Base-by-base conservation (phyloP, 148 eudicot genomes). In the Fagopyrum esculentum region DNA sequence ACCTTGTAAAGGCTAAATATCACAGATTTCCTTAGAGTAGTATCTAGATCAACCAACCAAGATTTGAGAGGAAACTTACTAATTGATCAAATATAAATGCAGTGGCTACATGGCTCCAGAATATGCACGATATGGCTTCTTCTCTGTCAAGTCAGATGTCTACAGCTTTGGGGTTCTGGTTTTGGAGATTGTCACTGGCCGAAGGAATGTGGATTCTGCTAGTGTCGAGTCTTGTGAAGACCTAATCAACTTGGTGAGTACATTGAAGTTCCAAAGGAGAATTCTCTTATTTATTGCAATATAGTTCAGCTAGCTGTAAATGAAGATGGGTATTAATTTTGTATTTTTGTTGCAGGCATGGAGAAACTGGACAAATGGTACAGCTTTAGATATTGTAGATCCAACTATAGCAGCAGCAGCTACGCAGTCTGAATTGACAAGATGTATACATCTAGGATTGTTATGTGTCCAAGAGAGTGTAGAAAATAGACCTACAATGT, bases 151-250 rank as follows among this genome's bases (percentile, higher is more conserved):
- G 74, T 75, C 83, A 0, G 89, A 87, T 71, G 86, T 89, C 2
- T 89, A 75, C 59, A 87, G 93, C 82, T 87, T 85, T 4, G 93
- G 87, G 0, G 82, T 84, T 9, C 77, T 89, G 47, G 56, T 84
- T 35, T 55, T 89, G 13, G 90, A 89, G 71, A 84, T 89, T 16
- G 35, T 87, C 3, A 81, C 80, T 30, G 89, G 87, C 2, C 70
- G 60, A 7, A 82, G 64, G 22, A 78, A 75, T 22, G 43, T 15
- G 16, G 64, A 16, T 72, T 8, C 0, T 40, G 19, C 45, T 6
- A 54, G 11, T 9, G 61, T 17, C 52, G 72, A 74, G 71, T 57
- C 64, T 9, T 63, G 69, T 75, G 76, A 73, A n/a, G 74, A 63
- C 76, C 83, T 84, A 55, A 54, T 85, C 29, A 78, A 77, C 81